Evolutionary conservation across 352 stramenopile species (phyloP).

Genomic region (Phytopythium delawarense): DNA sequence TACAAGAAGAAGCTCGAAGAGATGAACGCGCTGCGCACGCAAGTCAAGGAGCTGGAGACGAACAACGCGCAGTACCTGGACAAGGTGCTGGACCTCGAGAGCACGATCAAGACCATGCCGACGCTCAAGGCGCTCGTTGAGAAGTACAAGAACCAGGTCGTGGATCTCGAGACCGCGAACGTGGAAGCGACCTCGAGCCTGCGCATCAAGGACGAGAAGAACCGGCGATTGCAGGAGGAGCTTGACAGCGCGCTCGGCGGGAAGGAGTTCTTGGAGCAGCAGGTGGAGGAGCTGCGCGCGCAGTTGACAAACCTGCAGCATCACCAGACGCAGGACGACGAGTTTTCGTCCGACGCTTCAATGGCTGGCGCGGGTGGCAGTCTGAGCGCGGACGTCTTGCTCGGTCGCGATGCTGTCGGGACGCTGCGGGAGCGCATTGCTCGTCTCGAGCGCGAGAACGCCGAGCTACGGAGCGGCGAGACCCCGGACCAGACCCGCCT

Average conservation of each 20-base stretch:
- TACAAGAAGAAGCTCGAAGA: slow-evolving; percentile 88
- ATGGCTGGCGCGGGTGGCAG: slow-evolving; percentile 25
- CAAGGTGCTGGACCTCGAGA: slow-evolving; percentile 82
- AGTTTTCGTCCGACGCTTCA: slow-evolving; percentile 28
- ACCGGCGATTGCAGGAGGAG: slow-evolving; percentile 78
- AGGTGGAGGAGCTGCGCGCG: slow-evolving; percentile 72
- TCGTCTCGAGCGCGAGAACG: slow-evolving; percentile 74
- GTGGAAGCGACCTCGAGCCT: slow-evolving; percentile 73
- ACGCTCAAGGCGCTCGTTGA: slow-evolving; percentile 74
- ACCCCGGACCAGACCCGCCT: slow-evolving; percentile 47
- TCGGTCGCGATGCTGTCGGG: slow-evolving; percentile 60
- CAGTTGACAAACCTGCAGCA: slow-evolving; percentile 62
- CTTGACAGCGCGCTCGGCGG: slow-evolving; percentile 73
- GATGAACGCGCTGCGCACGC: slow-evolving; percentile 71
- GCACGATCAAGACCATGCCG: slow-evolving; percentile 84
- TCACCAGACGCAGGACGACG: slow-evolving; percentile 32
- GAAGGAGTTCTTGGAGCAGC: slow-evolving; percentile 84
- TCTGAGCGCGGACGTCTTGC: slow-evolving; percentile 54
- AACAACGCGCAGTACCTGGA: slow-evolving; percentile 81
- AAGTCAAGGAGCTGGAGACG: slow-evolving; percentile 74
- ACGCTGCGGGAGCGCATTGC: slow-evolving; percentile 55
- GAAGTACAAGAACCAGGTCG: slow-evolving; percentile 88
- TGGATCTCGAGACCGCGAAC: slow-evolving; percentile 80
- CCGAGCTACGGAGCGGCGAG: slow-evolving; percentile 50
- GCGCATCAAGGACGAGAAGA: slow-evolving; percentile 81